Base-by-base conservation (phyloP, 225 moss, liverwort and hornwort genomes). In the Antitrichia curtipendula region DNA sequence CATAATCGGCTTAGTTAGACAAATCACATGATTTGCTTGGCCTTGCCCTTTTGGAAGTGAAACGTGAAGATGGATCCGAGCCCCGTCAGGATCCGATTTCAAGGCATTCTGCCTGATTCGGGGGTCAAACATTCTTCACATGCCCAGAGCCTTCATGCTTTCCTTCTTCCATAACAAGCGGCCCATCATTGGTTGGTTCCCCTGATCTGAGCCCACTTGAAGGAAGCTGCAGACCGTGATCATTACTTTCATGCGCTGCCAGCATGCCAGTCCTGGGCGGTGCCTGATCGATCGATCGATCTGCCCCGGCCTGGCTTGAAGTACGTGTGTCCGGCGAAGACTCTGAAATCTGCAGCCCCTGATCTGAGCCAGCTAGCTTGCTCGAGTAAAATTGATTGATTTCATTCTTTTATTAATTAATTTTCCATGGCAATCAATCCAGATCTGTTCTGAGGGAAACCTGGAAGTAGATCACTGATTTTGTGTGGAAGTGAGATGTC, bases 71-170 rank as follows among this genome's bases (percentile, higher is more conserved):
- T 72, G 76, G 76, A 72, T 72, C 82, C 58, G 71, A 63, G 59
- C 56, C 12, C 54, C 16, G 16, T 40, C 60, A 31, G 78, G 82
- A 90, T 88, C 88, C 84, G 77, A 86, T 64, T 43, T 50, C 78
- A 15, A 58, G 60, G 70, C 8, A 4, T 5, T 79, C 62, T 28
- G 77, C 61, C n/a, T 29, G 52, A 70, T 77, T 86, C 78, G 28
- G 34, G 62, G 72, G 85, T 82, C 86, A 85, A 90, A 90, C 88
- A 81, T 66, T 60, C 85, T 85, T 90, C 88, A 75, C 90, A 88
- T 68, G 85, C 68, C 59, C 70, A 59, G 45, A 1, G 82, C n/a
- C n/a, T 52, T 53, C 52, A 40, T 69, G 53, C 56, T 53, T 69
- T 28, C 58, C 40, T 29, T 18, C 28, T 29, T 41, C 23, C 17